Percentiles rank a stretch among this genome's conserved stretches.
Conservation (phyloP, 768 basidiomycete species). For the Mycena indigotica region DNA sequence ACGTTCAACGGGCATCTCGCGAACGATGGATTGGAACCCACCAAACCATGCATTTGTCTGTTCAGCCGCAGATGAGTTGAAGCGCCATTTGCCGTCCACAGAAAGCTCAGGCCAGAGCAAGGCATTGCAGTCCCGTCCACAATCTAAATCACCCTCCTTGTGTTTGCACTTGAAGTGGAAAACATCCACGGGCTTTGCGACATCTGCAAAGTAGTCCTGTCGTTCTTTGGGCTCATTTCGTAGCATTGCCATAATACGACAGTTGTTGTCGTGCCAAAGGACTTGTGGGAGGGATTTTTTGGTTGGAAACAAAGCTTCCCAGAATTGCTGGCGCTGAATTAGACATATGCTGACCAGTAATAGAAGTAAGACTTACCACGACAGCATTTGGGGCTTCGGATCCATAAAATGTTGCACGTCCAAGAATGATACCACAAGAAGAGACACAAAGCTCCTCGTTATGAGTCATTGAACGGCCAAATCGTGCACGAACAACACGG, state of each 20-base stretch:
- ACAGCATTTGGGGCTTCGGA: too few species aligned
- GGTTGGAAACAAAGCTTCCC: too few species aligned
- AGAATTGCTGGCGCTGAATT: too few species aligned
- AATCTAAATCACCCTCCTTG: slow-evolving; percentile 24
- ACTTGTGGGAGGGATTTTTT: too few species aligned
- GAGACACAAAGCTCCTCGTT: slow-evolving; percentile 30
- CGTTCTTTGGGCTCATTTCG: too few species aligned
- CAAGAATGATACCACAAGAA: slow-evolving; percentile 26
- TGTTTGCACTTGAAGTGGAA: slow-evolving; percentile 43
- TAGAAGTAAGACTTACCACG: too few species aligned
- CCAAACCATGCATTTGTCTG: slow-evolving; percentile 37
- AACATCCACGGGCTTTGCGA: slow-evolving; percentile 37
- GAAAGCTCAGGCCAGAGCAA: slow-evolving; percentile 24
- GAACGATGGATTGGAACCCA: slow-evolving; percentile 25
- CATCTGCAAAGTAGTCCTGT: too few species aligned
- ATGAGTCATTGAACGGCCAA: slow-evolving; percentile 25
- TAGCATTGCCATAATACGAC: too few species aligned
- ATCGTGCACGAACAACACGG: slow-evolving; percentile 12
- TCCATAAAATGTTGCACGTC: slow-evolving; percentile 26
- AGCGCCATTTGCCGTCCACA: slow-evolving; percentile 26
- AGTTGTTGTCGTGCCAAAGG: slow-evolving; percentile 33
- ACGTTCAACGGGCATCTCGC: slow-evolving; percentile 24
- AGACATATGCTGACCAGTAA: too few species aligned
- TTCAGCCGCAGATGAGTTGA: slow-evolving; percentile 36
- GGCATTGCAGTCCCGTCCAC: slow-evolving; percentile 19